Evolutionary conservation across 768 basidiomycete genomes (phyloP), one percentile per base, ranked within the genome.

Genomic region (Naganishia randhawae): DNA sequence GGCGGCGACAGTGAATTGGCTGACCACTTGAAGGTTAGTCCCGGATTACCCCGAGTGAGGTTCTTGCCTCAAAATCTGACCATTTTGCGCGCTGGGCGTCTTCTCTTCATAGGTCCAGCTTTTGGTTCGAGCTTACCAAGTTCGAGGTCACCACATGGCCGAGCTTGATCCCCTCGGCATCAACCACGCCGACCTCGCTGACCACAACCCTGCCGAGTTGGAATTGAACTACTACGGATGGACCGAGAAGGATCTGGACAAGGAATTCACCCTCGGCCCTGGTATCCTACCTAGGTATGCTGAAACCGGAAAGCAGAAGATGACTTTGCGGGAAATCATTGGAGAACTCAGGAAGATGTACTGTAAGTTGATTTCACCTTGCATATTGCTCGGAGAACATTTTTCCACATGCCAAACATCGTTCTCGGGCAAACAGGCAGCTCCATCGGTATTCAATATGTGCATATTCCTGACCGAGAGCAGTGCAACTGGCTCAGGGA

Each of bases 401-500:
- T 27, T 29, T 13, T 19, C 22, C 41, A 16, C 29, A 55, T 45
- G 16, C 31, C 37, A 9, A 35, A n/a, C n/a, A n/a, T 32, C 14
- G 1, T 19, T 54, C 16, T 33, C 3, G n/a, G n/a, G 31, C 29
- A 90, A 61, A 54, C 73, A 78, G 69, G 69, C 62, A 41, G 54
- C 19, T 69, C 67, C 71, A 75, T 81, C 54, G 80, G 80, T 73
- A 73, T 79, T 29, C 80, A 81, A 67, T 81, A 80, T 72, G 78
- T 80, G 31, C 96, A 99, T 81, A 99, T 99, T 69, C 91, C 95
- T 31, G 91, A 96, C 84, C 91, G 95, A 83, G 91, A 94, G 72
- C 91, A 99, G 78, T 99, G 96, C 77, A 94, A 99, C 81, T 99
- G 96, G 96, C 94, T 99, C 75, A 85, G 96, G 72, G 92, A 93